Base-by-base conservation (phyloP, 2,329 filamentous ascomycete species). In the Penicillium freii region DNA sequence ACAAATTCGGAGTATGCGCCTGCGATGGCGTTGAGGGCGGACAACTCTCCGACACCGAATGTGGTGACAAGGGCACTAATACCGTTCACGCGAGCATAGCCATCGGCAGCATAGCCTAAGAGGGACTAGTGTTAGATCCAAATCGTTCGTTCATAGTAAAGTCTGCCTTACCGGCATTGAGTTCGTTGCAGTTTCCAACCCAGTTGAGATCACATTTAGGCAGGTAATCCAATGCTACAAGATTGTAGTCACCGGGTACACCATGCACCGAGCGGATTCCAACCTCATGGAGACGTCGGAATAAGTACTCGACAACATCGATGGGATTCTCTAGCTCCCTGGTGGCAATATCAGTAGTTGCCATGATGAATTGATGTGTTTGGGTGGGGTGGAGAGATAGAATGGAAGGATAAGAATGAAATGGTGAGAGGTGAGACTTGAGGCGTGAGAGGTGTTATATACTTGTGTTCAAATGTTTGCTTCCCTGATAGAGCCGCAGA, bases 1-100 rank as follows among this genome's bases (percentile, higher is more conserved):
- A 90, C 86, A 64, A 84, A 84, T 71, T 92, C 89, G 0, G 87
- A 87, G 74, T 84, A 91, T 45, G 87, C 83, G n/a, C 88, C 89
- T 5, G 88, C 88, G 51, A 91, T 75, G 40, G 86, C 89, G 66
- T 91, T 91, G 69, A 91, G 79, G 51, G 88, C 87, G 4, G 88
- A 90, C 15, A 82, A 70, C 61, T 83, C 81, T 11, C 81, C 88
- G 2, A 91, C 88, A 54, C 89, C 89, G 60, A 91, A 91, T 0
- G 89, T 91, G 40, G 89, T 92, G 63, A 92, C 61, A 47, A 92
- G 74, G 31, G 88, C 88, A 5, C 82, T 82, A 34, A 91, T 85
- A 43, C 87, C 86, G 56, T 88, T 88, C 58, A 90, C 82, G 61
- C 89, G 83, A 55, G 88, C 88, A 70, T 92, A 92, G 25, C 89